Evolutionary conservation across 2,329 filamentous ascomycete genomes (phyloP).

Genomic region (Myriosclerotinia curreyana): DNA sequence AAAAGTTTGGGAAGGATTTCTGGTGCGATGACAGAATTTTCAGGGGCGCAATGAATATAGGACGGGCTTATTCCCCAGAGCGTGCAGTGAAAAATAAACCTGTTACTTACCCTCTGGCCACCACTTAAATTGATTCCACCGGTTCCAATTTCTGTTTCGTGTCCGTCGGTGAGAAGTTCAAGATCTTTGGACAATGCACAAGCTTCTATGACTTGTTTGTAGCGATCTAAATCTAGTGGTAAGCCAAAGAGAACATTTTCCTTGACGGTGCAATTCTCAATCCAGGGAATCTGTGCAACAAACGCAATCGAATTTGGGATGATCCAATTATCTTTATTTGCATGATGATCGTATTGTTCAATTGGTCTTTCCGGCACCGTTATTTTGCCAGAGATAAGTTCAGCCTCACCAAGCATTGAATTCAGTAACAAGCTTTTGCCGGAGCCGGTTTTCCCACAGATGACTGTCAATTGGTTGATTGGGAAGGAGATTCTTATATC

Average conservation of each 20-base stretch:
- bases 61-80: too few species aligned
- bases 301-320: constrained; percentile 66
- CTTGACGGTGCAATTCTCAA: constrained; percentile 72
- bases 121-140: constrained; percentile 81
- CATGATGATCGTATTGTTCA: constrained; percentile 54
- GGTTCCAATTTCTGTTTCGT: constrained; percentile 74
- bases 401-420: constrained; percentile 70
- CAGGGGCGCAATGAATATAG: not conserved
- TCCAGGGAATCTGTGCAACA: constrained; percentile 78
- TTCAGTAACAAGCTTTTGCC: constrained; percentile 74
- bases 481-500: constrained; percentile 66
- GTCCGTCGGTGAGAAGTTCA: constrained; percentile 69
- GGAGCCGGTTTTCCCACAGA: constrained; percentile 72
- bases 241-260: constrained; percentile 76
- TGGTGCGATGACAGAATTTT: not conserved
- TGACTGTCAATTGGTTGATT: constrained; percentile 63
- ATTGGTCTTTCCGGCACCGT: constrained; percentile 50
- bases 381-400: constrained; percentile 61
- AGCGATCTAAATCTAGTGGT: constrained; percentile 63
- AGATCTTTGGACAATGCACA: constrained; percentile 73
- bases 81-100: not conserved
- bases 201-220: constrained; percentile 63
- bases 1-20: not conserved
- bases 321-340: constrained; percentile 62
- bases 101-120: constrained; percentile 51